Base-by-base conservation (phyloP, 2,329 filamentous ascomycete genomes). In the Claviceps pazoutovae region DNA sequence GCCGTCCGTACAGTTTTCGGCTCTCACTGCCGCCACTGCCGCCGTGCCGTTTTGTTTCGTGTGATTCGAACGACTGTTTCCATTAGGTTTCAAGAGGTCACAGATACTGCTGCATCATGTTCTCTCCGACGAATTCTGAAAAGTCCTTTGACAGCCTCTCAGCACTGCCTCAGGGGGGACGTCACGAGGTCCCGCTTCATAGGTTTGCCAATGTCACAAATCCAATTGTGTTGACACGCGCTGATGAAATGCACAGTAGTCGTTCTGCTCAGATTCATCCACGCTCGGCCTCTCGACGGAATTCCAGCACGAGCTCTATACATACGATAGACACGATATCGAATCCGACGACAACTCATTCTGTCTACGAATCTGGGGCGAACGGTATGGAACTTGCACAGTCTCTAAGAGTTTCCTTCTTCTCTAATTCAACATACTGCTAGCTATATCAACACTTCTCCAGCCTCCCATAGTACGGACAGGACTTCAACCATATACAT, bases 381-480 rank as follows among this genome's bases (percentile, higher is more conserved):
- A 96, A 95, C 78, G 89, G 84, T 86, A 66, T 23, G 52, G 17
- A 23, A 11, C 37, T 41, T 21, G n/a, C 17, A 26, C 4, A 42
- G 16, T 21, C 47, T 42, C 13, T 3, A 17, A 38, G 7, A 16
- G 23, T 14, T n/a, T 26, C 19, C 9, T 11, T 46, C 36, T 34
- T 42, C 5, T 46, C 49, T 51, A 36, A 51, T 13, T 2, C 11
- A 8, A 36, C 8, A 11, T 17, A 7, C 21, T 19, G 21, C 4
- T 47, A 88, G 86, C 93, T 55, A 97, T 97, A 60, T 95, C 90
- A 8, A 95, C 88, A 1, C 76, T 97, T n/a, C 78, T 97, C 4
- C 87, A 95, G 62, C 84, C 88, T 30, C 88, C 91, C 3, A 95
- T 95, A 58, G 82, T 94, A 53, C 82, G 91, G 57, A 95, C 90